Evolutionary conservation across 176 grass and related monocot species (phyloP).

Genomic region (Rhipidocladum racemiflorum): DNA sequence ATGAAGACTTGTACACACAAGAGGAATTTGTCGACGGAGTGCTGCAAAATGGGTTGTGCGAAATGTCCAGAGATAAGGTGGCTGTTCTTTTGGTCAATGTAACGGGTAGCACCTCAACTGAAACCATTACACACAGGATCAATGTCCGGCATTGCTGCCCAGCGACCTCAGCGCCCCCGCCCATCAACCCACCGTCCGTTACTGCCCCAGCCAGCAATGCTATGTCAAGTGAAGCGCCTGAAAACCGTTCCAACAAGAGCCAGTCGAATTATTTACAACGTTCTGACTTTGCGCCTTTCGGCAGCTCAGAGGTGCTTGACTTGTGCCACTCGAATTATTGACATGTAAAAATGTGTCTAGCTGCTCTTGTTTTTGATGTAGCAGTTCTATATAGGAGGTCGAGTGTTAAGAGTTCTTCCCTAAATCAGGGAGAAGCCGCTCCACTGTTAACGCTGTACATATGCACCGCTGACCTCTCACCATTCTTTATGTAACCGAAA

Average conservation of each 20-base stretch:
- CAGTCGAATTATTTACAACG: constrained; percentile 53
- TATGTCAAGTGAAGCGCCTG: background rate
- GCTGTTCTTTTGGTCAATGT: constrained; percentile 61
- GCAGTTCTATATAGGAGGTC: constrained; percentile 19
- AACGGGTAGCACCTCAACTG: constrained; percentile 55
- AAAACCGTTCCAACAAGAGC: constrained; percentile 29
- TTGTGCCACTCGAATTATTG: too few species aligned
- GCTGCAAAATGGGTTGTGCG: constrained; percentile 56
- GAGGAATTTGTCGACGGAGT: constrained; percentile 64
- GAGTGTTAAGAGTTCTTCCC: constrained; percentile 17
- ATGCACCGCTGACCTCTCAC: constrained; percentile 32
- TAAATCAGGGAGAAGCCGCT: constrained; percentile 20
- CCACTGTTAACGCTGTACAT: constrained; percentile 54
- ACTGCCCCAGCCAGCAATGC: background rate
- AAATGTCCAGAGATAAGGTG: constrained; percentile 64
- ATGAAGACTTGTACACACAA: constrained; percentile 59
- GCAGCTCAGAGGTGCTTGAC: constrained; percentile 46
- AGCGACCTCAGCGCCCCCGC: background rate
- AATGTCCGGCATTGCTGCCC: constrained; percentile 62
- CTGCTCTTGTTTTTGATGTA: constrained; percentile 10
- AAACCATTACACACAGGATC: constrained; percentile 59
- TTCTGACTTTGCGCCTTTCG: constrained; percentile 44
- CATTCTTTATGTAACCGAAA: constrained; percentile 27
- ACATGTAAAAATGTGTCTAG: constrained; percentile 22
- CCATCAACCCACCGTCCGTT: background rate